Conservation (phyloP, 2,329 filamentous ascomycete genomes). For the Stemphylium lycopersici region DNA sequence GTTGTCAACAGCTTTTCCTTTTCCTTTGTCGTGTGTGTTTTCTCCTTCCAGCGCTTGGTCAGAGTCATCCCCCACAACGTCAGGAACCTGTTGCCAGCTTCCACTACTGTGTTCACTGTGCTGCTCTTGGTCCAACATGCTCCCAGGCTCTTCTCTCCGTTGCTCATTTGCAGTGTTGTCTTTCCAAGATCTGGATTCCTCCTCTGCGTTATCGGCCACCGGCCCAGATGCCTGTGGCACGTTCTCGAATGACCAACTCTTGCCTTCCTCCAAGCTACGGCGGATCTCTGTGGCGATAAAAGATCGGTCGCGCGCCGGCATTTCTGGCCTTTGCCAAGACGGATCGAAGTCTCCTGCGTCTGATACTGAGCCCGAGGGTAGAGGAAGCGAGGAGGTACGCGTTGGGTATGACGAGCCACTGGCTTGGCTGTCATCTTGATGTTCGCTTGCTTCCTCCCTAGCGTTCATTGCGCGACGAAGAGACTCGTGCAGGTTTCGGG, state of each 20-base stretch:
- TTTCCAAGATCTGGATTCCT: conserved; percentile 34
- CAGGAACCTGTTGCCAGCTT: conserved; percentile 50
- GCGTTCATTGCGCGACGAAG: conserved; percentile 12
- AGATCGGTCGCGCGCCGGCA: conserved; percentile 54
- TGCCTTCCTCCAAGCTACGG: conserved; percentile 54
- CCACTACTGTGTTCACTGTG: conserved; percentile 47
- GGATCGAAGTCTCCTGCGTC: conserved; percentile 13
- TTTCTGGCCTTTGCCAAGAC: conserved; percentile 48
- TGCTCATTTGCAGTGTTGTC: conserved; percentile 19
- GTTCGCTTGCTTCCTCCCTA: conserved; percentile 8
- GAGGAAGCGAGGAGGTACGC: conserved; percentile 23
- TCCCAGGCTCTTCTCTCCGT: conserved; percentile 7
- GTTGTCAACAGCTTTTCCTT: conserved; percentile 27
- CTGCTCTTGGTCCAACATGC: conserved; percentile 35
- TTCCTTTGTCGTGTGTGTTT: conserved; percentile 33
- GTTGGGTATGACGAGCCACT: conserved; percentile 14
- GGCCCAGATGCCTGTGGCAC: conserved; percentile 19
- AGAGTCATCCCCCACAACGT: conserved; percentile 35
- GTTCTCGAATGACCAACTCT: conserved; percentile 41
- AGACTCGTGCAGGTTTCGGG: conserved; percentile 10
- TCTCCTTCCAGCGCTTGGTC: conserved; percentile 36
- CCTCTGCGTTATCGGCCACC: neutral
- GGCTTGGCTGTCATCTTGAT: conserved; percentile 2
- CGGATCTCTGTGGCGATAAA: conserved; percentile 57
- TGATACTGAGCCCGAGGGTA: conserved; percentile 1